Base-by-base conservation (phyloP, 768 basidiomycete species). In the Pulveroboletus sp. region DNA sequence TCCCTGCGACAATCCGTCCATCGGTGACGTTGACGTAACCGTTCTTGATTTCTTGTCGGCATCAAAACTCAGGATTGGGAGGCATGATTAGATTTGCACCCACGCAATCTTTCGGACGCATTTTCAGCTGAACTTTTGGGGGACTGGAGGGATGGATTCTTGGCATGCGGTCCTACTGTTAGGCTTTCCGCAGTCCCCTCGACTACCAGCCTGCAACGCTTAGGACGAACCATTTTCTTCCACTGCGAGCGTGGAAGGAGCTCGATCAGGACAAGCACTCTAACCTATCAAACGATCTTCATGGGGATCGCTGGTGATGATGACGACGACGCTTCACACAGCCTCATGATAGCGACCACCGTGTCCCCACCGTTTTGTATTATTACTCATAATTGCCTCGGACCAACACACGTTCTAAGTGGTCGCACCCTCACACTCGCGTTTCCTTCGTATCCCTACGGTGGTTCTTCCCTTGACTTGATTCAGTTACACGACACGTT, bases 361-460 rank as follows among this genome's bases (percentile, higher is more conserved):
- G 41, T n/a, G n/a, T 43, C 16, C 20, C 41, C 27, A 9, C 49
- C 41, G 34, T 51, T 53, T 64, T 65, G 63, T 65, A 65, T 65
- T 58, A 68, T 68, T 68, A 66, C 63, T 68, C 66, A 66, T 66
- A 65, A 68, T 47, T 52, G 50, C 54, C 61, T 63, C 49, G 48
- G 65, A 65, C 55, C 52, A 40, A 60, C 42, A 42, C 47, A 45
- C 45, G 45, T 47, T 54, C 45, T 49, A 19, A 49, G 45, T 45
- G 57, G 63, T 56, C 55, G 45, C 54, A 43, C 62, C 58, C 53
- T 49, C 57, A 60, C 54, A n/a, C 12, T 29, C 12, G 45, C 50
- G 45, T 46, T 41, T 56, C 47, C 53, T 62, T 56, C 60, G 44
- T 54, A 43, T 50, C 50, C 63, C 49, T 50, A 46, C 54, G 40